Evolutionary conservation across 2,329 filamentous ascomycete genomes (phyloP).

Genomic region (Apiospora koreana): DNA sequence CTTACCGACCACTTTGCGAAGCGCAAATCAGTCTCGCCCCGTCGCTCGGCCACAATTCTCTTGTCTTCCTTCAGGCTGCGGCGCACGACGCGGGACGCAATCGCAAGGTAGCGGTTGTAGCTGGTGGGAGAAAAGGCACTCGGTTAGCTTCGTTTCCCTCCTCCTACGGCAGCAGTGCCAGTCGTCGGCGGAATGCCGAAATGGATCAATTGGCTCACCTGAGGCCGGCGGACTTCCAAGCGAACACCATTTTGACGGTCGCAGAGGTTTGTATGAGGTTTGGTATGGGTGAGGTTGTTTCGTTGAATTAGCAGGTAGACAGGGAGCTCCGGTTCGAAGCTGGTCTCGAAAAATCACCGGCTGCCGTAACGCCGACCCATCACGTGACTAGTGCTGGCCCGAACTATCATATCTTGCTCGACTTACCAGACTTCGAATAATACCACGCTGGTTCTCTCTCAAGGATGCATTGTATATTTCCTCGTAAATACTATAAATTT

Average conservation of each 20-base stretch:
- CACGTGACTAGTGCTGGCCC: constrained; percentile 6
- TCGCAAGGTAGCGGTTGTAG: constrained; percentile 99
- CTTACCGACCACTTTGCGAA: constrained; percentile 96
- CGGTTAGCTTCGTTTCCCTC: constrained; percentile 34
- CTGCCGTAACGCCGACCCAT: constrained; percentile 7
- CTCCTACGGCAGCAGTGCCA: constrained; percentile 11
- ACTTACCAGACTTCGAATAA: neutral
- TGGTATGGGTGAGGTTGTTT: constrained; percentile 24
- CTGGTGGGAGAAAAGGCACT: constrained; percentile 50
- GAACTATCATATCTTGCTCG: neutral
- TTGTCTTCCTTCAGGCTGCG: constrained; percentile 96
- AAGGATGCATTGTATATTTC: too few relatives aligned
- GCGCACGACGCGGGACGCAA: constrained; percentile 93
- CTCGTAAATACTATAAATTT: too few relatives aligned
- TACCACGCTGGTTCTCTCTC: neutral
- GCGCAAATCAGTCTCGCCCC: constrained; percentile 85
- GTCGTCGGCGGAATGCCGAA: constrained; percentile 9
- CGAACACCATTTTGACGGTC: constrained; percentile 82
- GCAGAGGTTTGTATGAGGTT: constrained; percentile 32
- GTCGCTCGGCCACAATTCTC: constrained; percentile 82
- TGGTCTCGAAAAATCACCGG: constrained; percentile 10
- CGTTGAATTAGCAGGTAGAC: constrained; percentile 2
- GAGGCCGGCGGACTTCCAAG: constrained; percentile 97
- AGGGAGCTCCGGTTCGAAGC: constrained; percentile 11
- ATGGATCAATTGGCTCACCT: constrained; percentile 64